These are phyloP conservation scores for Nothophoma quercina DNA, from an alignment of 2,329 filamentous ascomycete genomes.

Conservation along the genomic window DNA sequence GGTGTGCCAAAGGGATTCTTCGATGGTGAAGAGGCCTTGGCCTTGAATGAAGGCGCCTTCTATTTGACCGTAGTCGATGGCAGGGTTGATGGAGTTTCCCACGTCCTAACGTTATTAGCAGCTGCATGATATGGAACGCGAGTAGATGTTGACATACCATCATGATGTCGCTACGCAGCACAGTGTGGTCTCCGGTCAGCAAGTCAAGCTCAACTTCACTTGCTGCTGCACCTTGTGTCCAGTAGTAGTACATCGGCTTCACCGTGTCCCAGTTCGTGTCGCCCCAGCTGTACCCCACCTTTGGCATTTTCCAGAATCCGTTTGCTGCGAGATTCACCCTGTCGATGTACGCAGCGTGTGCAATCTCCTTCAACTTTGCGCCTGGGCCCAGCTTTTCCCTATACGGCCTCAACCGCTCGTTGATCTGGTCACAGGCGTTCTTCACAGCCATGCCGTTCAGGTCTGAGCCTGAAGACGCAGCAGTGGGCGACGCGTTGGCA, in stretches of 20 bases:
- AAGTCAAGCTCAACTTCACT: slow-evolving; percentile 92
- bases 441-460: slow-evolving; percentile 93
- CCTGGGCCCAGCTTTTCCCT: slow-evolving; percentile 78
- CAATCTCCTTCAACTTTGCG: slow-evolving; percentile 84
- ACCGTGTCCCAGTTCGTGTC: slow-evolving; percentile 42
- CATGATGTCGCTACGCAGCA: slow-evolving; percentile 85
- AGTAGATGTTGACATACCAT: slow-evolving; percentile 63
- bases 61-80: slow-evolving; percentile 82
- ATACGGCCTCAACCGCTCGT: slow-evolving; percentile 84
- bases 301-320: slow-evolving; percentile 95
- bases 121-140: too few relatives aligned
- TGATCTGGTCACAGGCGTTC: slow-evolving; percentile 89
- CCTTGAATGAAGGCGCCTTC: slow-evolving; percentile 83
- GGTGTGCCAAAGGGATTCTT: slow-evolving; percentile 71
- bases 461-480: slow-evolving; percentile 91
- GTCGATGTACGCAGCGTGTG: slow-evolving; percentile 91
- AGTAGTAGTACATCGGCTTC: slow-evolving; percentile 91
- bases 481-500: slow-evolving; percentile 89
- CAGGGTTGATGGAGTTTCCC: slow-evolving; percentile 77
- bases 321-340: slow-evolving; percentile 94
- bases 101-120: slow-evolving; percentile 65
- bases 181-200: slow-evolving; percentile 91
- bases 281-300: slow-evolving; percentile 92
- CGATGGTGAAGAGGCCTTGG: slow-evolving; percentile 78
- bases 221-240: slow-evolving; percentile 83